Evolutionary conservation across 345 rosid genomes (phyloP), one percentile per base, ranked within the genome.

Genomic region (Mercurialis annua): DNA sequence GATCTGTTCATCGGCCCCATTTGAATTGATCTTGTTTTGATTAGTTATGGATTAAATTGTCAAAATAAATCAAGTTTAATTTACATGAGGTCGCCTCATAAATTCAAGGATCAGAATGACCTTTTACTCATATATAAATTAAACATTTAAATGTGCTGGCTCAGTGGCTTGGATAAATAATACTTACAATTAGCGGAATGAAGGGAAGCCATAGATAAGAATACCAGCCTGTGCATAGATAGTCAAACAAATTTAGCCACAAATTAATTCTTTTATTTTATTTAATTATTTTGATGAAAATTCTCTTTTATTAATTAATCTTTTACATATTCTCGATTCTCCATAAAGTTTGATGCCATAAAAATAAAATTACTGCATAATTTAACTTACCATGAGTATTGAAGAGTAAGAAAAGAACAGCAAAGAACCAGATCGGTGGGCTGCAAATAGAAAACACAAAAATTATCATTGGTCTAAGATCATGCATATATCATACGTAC

Each of bases 191-290:
- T 36, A 79, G 51, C 2, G 82, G 82, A 62, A 79, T 30, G 36
- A 79, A 75, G 12, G 82, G 82, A 7, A 79, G 69, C 82, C 82
- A 79, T 50, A 75, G 71, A 52, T 75, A 71, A 24, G 79, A 69
- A 36, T 68, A 72, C 68, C 66, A 61, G 36, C 82, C 82, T 79
- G 76, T 59, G 29, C 36, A 42, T 18, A 17, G 16, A 40, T 9
- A 40, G 46, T 23, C 47, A 27, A 42, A n/a, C 10, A 8, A n/a
- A 10, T 16, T 14, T 29, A 15, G 2, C 12, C 10, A 20, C 21
- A 49, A 49, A 49, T n/a, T 6, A 9, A 20, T 18, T 49, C 6
- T 5, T 20, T 49, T 12, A 20, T n/a, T 0, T 20, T 6, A 20
- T n/a, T 10, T 8, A 20, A 6, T 0, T 15, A 0, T 7, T n/a